Conservation (phyloP, 1,284 basidiomycete species). For the Coniophora puteana region DNA sequence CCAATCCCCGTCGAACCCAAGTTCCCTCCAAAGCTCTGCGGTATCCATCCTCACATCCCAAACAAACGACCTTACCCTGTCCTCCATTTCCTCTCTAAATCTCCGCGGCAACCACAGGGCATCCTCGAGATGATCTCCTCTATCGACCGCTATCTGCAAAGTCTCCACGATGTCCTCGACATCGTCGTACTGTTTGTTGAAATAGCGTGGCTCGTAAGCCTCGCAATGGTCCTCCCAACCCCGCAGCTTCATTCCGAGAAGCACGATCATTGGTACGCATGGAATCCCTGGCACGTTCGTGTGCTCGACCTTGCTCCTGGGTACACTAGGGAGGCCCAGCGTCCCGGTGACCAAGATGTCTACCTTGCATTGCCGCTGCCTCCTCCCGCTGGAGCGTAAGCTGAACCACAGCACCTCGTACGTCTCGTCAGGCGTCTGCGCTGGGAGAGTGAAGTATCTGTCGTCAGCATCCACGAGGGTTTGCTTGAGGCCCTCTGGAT, state of each 20-base stretch:
- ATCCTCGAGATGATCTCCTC: slow-evolving; percentile 11
- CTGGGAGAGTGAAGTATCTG: slow-evolving; percentile 36
- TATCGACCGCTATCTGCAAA: slow-evolving; percentile 29
- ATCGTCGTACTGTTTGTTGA: slow-evolving; percentile 37
- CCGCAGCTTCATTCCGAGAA: slow-evolving; percentile 47
- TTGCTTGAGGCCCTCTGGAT: slow-evolving; percentile 40
- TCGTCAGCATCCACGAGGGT: slow-evolving; percentile 30
- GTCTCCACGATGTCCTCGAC: slow-evolving; percentile 40
- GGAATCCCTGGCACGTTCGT: slow-evolving; percentile 29
- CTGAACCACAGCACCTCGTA: slow-evolving; percentile 45
- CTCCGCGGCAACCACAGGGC: slow-evolving; percentile 18
- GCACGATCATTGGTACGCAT: slow-evolving; percentile 39
- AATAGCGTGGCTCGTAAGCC: slow-evolving; percentile 29
- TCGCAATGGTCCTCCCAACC: slow-evolving; percentile 45
- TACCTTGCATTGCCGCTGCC: slow-evolving; percentile 39
- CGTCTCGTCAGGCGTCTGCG: slow-evolving; percentile 35
- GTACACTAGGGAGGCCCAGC: slow-evolving; percentile 40
- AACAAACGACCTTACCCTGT: slow-evolving; percentile 17
- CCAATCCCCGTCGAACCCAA: no score
- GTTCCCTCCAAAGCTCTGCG: no score
- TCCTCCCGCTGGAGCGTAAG: slow-evolving; percentile 12
- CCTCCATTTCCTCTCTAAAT: slow-evolving; percentile 16
- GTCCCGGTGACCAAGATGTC: slow-evolving; percentile 46
- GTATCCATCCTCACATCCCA: no score
- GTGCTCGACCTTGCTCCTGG: slow-evolving; percentile 23